phyloP scores from a whole-genome alignment of 192 early-diverging fungal genomes.

The Funneliformis mosseae region DNA sequence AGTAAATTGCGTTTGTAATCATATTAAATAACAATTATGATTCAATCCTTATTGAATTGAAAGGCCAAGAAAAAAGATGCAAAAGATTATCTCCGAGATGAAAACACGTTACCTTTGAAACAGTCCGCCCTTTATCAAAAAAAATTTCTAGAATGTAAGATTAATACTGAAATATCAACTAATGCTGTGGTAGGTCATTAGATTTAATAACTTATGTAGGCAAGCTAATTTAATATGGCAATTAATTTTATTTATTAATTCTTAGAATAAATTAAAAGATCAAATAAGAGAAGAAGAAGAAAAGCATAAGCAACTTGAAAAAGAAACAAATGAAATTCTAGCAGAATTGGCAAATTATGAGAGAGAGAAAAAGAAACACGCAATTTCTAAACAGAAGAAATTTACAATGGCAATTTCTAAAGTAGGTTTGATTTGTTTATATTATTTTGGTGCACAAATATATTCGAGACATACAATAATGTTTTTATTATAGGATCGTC shows the following conservation, averaged over 20 bases:
- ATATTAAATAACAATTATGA: background rate
- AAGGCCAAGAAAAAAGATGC: conserved; percentile 79
- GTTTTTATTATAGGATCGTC: conserved; percentile 51
- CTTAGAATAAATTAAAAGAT: conserved; percentile 53
- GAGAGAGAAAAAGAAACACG: conserved; percentile 84
- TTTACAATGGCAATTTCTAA: conserved; percentile 64
- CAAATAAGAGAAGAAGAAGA: conserved; percentile 62
- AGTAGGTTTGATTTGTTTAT: conserved; percentile 35
- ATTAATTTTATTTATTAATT: background rate
- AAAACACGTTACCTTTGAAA: conserved; percentile 75
- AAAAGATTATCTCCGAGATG: conserved; percentile 73
- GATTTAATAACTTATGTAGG: background rate
- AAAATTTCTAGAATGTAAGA: conserved; percentile 63
- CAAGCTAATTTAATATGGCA: background rate
- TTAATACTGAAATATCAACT: conserved; percentile 51
- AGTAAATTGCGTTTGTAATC: background rate
- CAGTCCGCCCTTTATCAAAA: conserved; percentile 80
- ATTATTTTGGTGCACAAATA: background rate
- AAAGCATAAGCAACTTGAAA: conserved; percentile 60
- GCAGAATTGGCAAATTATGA: conserved; percentile 71
- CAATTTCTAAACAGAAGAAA: conserved; percentile 80
- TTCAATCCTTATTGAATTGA: background rate
- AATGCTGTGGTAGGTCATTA: conserved; percentile 44
- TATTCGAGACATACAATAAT: background rate
- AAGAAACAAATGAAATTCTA: conserved; percentile 56